Percentiles rank a stretch among this genome's conserved stretches.
Evolutionary conservation across 306 rosid genomes (phyloP).

Genomic region (Astragalus membranaceus): DNA sequence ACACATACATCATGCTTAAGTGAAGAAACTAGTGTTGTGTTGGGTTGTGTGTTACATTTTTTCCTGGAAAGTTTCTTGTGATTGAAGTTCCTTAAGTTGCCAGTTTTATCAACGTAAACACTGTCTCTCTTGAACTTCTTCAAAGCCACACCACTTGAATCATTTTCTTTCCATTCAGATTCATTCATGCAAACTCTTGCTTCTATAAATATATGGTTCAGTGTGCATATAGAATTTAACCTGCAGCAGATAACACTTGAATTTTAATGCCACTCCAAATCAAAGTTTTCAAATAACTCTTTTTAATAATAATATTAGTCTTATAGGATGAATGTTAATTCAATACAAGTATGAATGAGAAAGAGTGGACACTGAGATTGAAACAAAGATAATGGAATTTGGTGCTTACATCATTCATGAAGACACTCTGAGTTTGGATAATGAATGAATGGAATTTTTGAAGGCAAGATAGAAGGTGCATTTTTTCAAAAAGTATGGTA

Average conservation of each 20-base stretch:
- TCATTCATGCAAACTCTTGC: slow-evolving; percentile 30
- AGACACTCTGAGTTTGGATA: slow-evolving; percentile 22
- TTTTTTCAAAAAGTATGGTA: not conserved
- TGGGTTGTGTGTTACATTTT: slow-evolving; percentile 35
- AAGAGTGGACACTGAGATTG: not conserved
- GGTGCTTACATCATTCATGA: slow-evolving; percentile 28
- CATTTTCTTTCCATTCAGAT: slow-evolving; percentile 38
- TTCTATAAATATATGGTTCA: slow-evolving; percentile 25
- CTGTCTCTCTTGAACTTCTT: slow-evolving; percentile 69
- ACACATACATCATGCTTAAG: not conserved
- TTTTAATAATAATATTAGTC: not conserved
- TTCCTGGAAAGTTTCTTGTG: slow-evolving; percentile 78
- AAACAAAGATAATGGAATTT: slow-evolving; percentile 10
- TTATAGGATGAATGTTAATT: not conserved
- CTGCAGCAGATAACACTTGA: slow-evolving; percentile 7
- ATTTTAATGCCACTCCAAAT: slow-evolving; percentile 12
- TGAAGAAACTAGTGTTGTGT: not conserved
- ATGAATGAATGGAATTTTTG: slow-evolving; percentile 19
- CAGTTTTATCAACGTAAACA: slow-evolving; percentile 63
- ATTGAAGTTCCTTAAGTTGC: slow-evolving; percentile 73
- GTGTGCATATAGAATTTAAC: slow-evolving; percentile 23
- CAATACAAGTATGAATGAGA: no score
- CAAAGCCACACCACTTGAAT: slow-evolving; percentile 38
- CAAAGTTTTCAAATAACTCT: not conserved
- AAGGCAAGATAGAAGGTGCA: not conserved